These are phyloP conservation scores for Onygenales sp. DNA, from an alignment of 2,329 filamentous ascomycete species.

Conservation along the genomic window DNA sequence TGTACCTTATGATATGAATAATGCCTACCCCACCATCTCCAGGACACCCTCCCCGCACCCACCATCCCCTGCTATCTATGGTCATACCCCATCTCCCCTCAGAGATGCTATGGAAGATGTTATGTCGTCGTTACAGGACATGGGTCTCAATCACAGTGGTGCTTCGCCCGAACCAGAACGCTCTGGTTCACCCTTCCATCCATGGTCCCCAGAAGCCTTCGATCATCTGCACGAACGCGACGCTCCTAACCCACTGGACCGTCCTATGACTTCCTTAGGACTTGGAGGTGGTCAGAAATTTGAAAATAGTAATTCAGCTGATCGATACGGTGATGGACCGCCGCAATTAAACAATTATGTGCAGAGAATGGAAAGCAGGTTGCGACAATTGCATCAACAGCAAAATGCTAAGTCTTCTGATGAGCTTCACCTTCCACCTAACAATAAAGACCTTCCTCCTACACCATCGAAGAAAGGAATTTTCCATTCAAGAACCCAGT, in stretches of 20 bases:
- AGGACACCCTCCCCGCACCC: constrained; percentile 41
- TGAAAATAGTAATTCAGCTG: constrained; percentile 38
- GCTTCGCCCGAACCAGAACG: constrained; percentile 45
- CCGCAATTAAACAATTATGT: constrained; percentile 79
- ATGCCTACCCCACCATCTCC: constrained; percentile 28
- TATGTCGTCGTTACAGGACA: constrained; percentile 86
- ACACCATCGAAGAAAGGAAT: constrained; percentile 50
- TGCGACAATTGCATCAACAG: constrained; percentile 59
- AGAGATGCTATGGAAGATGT: constrained; percentile 96
- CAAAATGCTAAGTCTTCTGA: constrained; percentile 29
- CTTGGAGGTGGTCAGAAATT: constrained; percentile 43
- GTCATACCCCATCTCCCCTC: constrained; percentile 79
- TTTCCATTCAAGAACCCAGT: constrained; percentile 34
- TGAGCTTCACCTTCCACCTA: constrained; percentile 43
- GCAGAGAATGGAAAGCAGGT: constrained; percentile 77
- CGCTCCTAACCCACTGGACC: constrained; percentile 27
- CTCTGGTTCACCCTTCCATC: constrained; percentile 45
- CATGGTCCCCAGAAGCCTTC: constrained; percentile 90
- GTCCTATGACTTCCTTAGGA: constrained; percentile 67
- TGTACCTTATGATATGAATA: constrained; percentile 29
- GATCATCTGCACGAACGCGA: constrained; percentile 38
- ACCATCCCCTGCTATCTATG: constrained; percentile 55
- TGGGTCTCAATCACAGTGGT: constrained; percentile 54
- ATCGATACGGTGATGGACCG: constrained; percentile 46
- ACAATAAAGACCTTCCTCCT: constrained; percentile 46